These are phyloP conservation scores for Aspergillus terreus DNA, from an alignment of 2,329 filamentous ascomycete genomes.

Conservation along the genomic window DNA sequence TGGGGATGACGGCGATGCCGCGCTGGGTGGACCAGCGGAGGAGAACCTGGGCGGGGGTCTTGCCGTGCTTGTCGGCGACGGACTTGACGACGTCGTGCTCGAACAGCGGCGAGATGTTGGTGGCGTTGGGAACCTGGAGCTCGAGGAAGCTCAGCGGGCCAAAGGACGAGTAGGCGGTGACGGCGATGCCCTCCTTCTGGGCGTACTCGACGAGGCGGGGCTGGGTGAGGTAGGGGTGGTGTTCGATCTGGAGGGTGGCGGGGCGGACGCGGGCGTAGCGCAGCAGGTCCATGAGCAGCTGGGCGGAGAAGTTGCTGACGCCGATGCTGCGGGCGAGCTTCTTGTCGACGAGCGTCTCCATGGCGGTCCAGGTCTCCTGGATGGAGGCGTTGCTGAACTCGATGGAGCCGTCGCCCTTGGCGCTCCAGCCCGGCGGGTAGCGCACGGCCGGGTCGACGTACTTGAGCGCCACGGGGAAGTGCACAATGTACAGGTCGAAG, in stretches of 20 bases:
- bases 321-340: conserved; percentile 71
- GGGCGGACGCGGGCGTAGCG: conserved; percentile 72
- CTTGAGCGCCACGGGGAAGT: conserved; percentile 84
- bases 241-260: conserved; percentile 80
- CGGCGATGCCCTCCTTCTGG: conserved; percentile 64
- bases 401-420: conserved; percentile 58
- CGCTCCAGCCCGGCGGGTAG: conserved; percentile 75
- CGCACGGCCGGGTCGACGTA: conserved; percentile 75
- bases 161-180: conserved; percentile 83
- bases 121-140: conserved; percentile 67
- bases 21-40: conserved; percentile 85
- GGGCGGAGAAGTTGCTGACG: conserved; percentile 76
- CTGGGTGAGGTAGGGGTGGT: conserved; percentile 85
- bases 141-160: conserved; percentile 76
- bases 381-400: conserved; percentile 65
- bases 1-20: conserved; percentile 67
- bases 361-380: conserved; percentile 77
- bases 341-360: conserved; percentile 69
- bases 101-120: conserved; percentile 65
- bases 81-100: conserved; percentile 62
- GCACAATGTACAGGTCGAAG: conserved; percentile 85
- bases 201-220: conserved; percentile 65
- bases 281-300: conserved; percentile 74
- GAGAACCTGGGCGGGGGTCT: conserved; percentile 75
- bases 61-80: conserved; percentile 66